Percentiles rank a stretch among this genome's conserved stretches.
Evolutionary conservation across 148 eudicot genomes (phyloP).

Genomic region (Rhododendron kiyosumense): DNA sequence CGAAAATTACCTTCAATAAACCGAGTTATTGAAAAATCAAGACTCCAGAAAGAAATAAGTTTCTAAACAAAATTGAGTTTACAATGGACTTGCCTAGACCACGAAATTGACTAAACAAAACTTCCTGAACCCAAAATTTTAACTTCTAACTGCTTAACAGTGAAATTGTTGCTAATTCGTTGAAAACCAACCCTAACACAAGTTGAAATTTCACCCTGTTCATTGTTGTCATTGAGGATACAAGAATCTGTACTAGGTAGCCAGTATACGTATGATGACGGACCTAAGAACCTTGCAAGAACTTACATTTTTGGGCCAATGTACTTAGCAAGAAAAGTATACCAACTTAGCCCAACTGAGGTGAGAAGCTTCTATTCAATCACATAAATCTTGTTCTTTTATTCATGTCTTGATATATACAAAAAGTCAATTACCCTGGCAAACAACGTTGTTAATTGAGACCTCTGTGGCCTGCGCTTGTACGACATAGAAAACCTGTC

Average conservation of each 20-base stretch:
- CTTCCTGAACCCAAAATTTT: neutral
- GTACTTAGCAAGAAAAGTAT: constrained; percentile 12
- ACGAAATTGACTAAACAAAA: no score
- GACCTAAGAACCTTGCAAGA: constrained; percentile 15
- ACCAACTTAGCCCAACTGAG: constrained; percentile 21
- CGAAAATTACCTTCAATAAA: neutral
- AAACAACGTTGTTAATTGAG: constrained; percentile 16
- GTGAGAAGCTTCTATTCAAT: neutral
- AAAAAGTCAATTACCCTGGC: neutral
- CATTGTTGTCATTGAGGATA: neutral
- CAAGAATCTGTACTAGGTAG: constrained; percentile 10
- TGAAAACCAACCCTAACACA: neutral
- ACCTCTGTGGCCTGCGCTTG: neutral
- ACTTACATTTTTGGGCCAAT: constrained; percentile 17
- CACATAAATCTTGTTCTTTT: neutral
- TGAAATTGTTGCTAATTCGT: neutral
- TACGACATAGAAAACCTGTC: neutral
- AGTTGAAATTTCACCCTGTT: neutral
- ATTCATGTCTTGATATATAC: neutral
- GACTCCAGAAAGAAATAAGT: neutral
- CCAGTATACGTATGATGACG: constrained; percentile 10
- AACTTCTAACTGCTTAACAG: neutral
- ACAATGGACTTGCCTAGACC: neutral
- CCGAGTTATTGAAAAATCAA: neutral
- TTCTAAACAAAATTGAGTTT: neutral